Evolutionary conservation across 2,329 filamentous ascomycete genomes (phyloP).

Genomic region (Penicillium sp.): DNA sequence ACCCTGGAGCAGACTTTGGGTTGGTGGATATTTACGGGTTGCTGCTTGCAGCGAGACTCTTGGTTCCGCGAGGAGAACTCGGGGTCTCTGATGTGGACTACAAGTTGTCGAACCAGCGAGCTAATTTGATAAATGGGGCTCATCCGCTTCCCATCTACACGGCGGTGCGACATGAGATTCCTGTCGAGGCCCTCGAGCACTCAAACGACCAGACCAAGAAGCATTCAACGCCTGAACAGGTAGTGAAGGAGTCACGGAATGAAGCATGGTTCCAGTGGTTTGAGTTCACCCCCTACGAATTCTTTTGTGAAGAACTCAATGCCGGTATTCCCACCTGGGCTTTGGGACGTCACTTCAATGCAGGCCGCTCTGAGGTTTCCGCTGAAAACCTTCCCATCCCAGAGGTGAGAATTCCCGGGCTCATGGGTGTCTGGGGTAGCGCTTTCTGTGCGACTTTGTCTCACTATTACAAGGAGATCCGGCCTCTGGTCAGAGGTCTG

Average conservation of each 20-base stretch:
- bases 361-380: slow-evolving; percentile 64
- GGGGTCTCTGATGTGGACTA: slow-evolving; percentile 74
- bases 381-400: slow-evolving; percentile 69
- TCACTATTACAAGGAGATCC: slow-evolving; percentile 92
- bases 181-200: slow-evolving; percentile 49
- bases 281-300: slow-evolving; percentile 89
- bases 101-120: slow-evolving; percentile 83
- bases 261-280: slow-evolving; percentile 98
- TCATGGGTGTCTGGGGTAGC: slow-evolving; percentile 94
- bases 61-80: slow-evolving; percentile 83
- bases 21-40: slow-evolving; percentile 92
- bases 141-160: slow-evolving; percentile 94
- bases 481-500: slow-evolving; percentile 73
- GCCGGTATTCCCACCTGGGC: slow-evolving; percentile 96
- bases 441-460: slow-evolving; percentile 94
- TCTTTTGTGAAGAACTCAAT: slow-evolving; percentile 88
- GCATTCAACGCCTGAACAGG: slow-evolving; percentile 32
- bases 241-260: slow-evolving; percentile 49
- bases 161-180: slow-evolving; percentile 92
- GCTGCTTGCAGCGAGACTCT: slow-evolving; percentile 74
- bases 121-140: slow-evolving; percentile 71
- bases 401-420: slow-evolving; percentile 75
- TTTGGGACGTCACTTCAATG: slow-evolving; percentile 75
- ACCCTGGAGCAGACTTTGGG: slow-evolving; percentile 76
- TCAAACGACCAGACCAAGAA: slow-evolving; percentile 30